Evolutionary conservation across 371 early-diverging fungal genomes (phyloP), one percentile per base, ranked within the genome.

Genomic region (Rhizomucor miehei): DNA sequence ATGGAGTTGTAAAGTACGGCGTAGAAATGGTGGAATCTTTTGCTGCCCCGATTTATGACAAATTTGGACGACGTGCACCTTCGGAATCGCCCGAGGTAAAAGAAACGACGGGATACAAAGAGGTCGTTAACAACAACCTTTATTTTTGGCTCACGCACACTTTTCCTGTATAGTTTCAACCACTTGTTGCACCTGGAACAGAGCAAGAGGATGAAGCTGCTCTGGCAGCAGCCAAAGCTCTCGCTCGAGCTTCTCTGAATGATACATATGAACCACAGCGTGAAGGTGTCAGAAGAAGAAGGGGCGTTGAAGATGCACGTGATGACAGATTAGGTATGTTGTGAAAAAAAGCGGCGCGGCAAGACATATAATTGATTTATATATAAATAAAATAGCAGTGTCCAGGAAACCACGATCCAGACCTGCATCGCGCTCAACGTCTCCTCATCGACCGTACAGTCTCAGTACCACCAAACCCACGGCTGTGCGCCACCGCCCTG

Each of bases 11-110:
- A 12, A 67, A 75, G 64, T 84, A 82, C 64, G 79, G 80, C 21
- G 88, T 86, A 2, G 86, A 89, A 60, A 89, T 86, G 63, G 86
- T 94, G 36, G 96, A 92, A 63, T 85, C 87, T 1, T 77, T 92
- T 39, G 63, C 77, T 23, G 56, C 60, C 20, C 72, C 75, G 9
- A 62, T 75, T 25, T 75, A 75, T 43, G 77, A 67, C 51, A 77
- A 67, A 25, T 52, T 76, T 29, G 69, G 72, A 21, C 57, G 63
- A 49, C 52, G 61, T 13, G 29, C 57, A 21, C 40, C 54, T 35
- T 36, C 46, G 12, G 51, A 45, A 24, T 44, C 51, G 25, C 38
- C 48, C 38, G 57, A 57, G 57, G 57, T 57, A 57, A 16, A 35
- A 29, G 13, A 25, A 35, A 48, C 13, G 8, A 29, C 3, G 3